These are phyloP conservation scores for Phytophthora sp. DNA, from an alignment of 352 stramenopile genomes.

Conservation along the genomic window DNA sequence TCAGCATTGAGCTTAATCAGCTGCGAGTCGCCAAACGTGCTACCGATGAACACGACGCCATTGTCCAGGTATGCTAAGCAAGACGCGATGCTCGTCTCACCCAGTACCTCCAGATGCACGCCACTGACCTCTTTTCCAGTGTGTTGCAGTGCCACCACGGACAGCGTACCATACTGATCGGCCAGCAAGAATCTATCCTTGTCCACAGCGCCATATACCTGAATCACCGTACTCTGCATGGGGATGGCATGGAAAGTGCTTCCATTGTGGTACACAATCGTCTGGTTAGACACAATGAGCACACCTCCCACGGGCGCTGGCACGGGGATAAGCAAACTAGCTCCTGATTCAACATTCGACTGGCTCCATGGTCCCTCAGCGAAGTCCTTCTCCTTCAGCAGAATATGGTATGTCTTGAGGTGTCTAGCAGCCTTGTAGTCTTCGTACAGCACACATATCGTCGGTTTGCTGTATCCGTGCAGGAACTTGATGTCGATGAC, in stretches of 20 bases:
- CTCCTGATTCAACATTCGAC: constrained; percentile 87
- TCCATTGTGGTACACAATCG: constrained; percentile 92
- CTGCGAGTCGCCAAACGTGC: constrained; percentile 95
- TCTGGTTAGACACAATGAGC: constrained; percentile 92
- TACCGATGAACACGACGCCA: constrained; percentile 96
- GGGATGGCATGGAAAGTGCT: constrained; percentile 90
- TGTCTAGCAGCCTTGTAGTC: constrained; percentile 90
- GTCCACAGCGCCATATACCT: constrained; percentile 90
- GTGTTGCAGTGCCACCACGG: constrained; percentile 88
- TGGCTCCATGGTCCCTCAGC: constrained; percentile 89
- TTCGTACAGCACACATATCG: constrained; percentile 93
- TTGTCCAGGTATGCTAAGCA: constrained; percentile 95
- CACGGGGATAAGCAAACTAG: constrained; percentile 90
- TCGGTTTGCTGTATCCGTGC: constrained; percentile 87
- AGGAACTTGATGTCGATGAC: constrained; percentile 95
- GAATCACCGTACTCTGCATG: constrained; percentile 91
- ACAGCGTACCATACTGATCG: constrained; percentile 90
- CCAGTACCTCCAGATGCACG: constrained; percentile 94
- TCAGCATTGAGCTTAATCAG: constrained; percentile 93
- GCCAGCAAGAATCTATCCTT: constrained; percentile 90
- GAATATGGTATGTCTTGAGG: constrained; percentile 93
- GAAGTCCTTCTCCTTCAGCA: constrained; percentile 92
- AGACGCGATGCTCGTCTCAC: constrained; percentile 92
- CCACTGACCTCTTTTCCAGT: constrained; percentile 73
- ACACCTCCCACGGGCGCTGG: constrained; percentile 84